phyloP scores from a whole-genome alignment of 768 basidiomycete genomes.

The Psilocybe sp. region DNA sequence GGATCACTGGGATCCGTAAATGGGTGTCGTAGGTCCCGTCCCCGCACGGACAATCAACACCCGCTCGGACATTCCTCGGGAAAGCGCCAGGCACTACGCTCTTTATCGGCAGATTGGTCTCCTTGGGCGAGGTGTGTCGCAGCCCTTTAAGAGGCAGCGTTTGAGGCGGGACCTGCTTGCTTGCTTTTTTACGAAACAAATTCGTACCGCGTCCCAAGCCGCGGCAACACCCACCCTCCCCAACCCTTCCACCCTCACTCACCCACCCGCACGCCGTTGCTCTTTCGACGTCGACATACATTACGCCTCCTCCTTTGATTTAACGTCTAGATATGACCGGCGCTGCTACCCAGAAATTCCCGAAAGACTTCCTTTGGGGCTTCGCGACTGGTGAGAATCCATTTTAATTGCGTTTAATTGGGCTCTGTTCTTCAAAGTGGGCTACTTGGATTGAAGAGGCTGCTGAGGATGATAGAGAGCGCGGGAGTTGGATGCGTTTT shows the following conservation, averaged over 20 bases:
- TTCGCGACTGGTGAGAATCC: constrained; percentile 59
- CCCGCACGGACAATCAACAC: constrained; percentile 16
- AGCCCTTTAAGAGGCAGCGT: constrained; percentile 9
- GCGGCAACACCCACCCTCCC: no score
- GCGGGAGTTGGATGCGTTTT: neutral
- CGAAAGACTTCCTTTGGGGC: constrained; percentile 65
- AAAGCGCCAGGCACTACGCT: constrained; percentile 34
- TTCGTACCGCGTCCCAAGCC: neutral
- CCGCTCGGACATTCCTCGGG: constrained; percentile 50
- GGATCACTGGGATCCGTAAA: constrained; percentile 24
- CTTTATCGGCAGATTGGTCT: constrained; percentile 39
- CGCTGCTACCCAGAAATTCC: constrained; percentile 37
- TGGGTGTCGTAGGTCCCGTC: constrained; percentile 20
- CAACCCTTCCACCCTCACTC: no score
- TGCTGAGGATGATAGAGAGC: neutral
- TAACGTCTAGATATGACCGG: constrained; percentile 23
- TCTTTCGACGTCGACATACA: no score
- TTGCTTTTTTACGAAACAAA: constrained; percentile 22
- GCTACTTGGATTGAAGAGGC: neutral
- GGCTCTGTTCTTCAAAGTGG: no score
- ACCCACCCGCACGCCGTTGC: no score
- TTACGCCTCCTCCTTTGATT: no score
- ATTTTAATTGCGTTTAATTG: neutral
- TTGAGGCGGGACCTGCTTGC: constrained; percentile 25
- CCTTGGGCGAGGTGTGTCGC: constrained; percentile 33